These are phyloP conservation scores for Gossypium gossypioides DNA, from an alignment of 441 rosid genomes.

Conservation along the genomic window DNA sequence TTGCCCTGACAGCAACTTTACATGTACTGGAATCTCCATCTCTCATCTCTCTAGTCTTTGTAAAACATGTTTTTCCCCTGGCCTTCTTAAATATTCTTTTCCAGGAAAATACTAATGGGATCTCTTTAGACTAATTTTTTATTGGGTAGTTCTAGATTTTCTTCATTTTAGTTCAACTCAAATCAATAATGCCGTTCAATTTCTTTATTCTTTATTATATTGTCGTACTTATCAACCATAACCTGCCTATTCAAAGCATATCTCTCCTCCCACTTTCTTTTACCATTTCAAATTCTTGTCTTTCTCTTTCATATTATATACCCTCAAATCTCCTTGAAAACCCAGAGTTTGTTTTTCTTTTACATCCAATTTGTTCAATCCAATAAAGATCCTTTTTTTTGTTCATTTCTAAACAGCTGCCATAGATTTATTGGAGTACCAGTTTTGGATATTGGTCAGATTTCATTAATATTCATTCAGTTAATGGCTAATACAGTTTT, in stretches of 20 bases:
- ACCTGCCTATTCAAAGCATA: background rate
- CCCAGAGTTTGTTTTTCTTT: background rate
- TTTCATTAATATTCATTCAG: background rate
- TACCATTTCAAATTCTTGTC: slow-evolving; percentile 4
- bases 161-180: background rate
- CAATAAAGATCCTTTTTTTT: background rate
- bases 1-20: background rate
- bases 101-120: background rate
- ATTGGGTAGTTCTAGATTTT: background rate
- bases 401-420: background rate
- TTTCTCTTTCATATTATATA: background rate
- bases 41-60: background rate
- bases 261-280: slow-evolving; percentile 20
- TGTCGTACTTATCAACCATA: background rate
- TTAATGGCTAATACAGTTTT: slow-evolving; percentile 34
- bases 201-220: background rate
- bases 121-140: background rate
- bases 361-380: background rate
- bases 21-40: background rate
- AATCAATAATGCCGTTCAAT: slow-evolving; percentile 7
- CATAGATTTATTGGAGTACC: background rate
- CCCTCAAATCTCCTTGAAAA: slow-evolving; percentile 1
- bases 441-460: slow-evolving; percentile 6
- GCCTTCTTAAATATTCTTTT: background rate
- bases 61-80: background rate